phyloP scores from a whole-genome alignment of 2,329 filamentous ascomycete genomes.

The Fusarium clavum region DNA sequence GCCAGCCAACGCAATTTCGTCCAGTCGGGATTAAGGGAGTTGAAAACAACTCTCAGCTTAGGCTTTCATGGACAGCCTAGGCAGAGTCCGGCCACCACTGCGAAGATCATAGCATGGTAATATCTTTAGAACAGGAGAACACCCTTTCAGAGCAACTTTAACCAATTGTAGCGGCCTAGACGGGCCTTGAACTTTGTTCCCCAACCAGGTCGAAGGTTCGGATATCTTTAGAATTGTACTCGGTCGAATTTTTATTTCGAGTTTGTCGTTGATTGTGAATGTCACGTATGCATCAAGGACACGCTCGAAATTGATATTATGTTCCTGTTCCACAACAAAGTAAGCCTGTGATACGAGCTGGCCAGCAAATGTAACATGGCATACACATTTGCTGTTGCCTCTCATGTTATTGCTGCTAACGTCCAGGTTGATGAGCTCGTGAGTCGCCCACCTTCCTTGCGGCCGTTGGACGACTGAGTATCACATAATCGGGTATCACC shows the following conservation, averaged over 20 bases:
- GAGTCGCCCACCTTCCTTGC: conserved; percentile 15
- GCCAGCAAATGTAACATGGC: background rate
- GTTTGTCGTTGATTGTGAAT: background rate
- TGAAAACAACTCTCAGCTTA: conserved; percentile 17
- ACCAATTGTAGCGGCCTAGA: background rate
- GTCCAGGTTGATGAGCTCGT: conserved; percentile 25
- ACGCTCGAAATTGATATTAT: background rate
- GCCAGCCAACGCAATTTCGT: conserved; percentile 9
- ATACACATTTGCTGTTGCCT: background rate
- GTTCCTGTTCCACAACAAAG: background rate
- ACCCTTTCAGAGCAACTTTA: background rate
- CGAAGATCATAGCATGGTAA: conserved; percentile 15
- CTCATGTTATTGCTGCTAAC: background rate
- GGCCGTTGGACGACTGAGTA: conserved; percentile 64
- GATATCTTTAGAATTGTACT: background rate
- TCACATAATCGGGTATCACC: conserved; percentile 68
- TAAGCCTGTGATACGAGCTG: background rate
- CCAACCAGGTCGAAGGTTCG: background rate
- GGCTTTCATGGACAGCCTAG: conserved; percentile 30
- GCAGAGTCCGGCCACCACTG: conserved; percentile 28
- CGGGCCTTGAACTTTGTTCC: background rate
- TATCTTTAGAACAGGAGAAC: conserved; percentile 27
- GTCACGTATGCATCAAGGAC: background rate
- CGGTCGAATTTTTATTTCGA: background rate
- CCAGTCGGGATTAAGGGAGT: conserved; percentile 12